These are phyloP conservation scores for Citrus glauca DNA, from an alignment of 345 rosid genomes.

Conservation along the genomic window DNA sequence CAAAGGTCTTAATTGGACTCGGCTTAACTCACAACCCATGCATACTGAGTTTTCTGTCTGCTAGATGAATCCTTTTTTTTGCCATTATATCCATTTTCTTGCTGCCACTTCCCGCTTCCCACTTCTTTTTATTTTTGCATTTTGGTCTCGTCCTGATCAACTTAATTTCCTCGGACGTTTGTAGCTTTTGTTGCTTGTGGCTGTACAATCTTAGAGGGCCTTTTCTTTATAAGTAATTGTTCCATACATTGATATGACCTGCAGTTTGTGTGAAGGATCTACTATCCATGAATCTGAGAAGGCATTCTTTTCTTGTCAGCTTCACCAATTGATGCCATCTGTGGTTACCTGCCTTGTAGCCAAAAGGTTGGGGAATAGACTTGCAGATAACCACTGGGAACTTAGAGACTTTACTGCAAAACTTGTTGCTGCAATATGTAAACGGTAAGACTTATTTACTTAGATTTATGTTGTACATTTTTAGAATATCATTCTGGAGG, in stretches of 20 bases:
- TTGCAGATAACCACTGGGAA: slow-evolving; percentile 96
- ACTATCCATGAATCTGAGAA: slow-evolving; percentile 26
- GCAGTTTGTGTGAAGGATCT: slow-evolving; percentile 17
- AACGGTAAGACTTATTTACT: slow-evolving; percentile 53
- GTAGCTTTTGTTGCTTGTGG: not conserved
- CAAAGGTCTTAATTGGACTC: not conserved
- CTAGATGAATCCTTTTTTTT: slow-evolving; percentile 8
- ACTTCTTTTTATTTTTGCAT: not conserved
- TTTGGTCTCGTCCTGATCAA: not conserved
- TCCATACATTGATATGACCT: slow-evolving; percentile 3
- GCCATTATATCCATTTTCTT: not conserved
- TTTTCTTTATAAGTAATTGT: slow-evolving; percentile 10
- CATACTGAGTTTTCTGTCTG: not conserved
- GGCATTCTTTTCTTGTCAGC: slow-evolving; percentile 52
- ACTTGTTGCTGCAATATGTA: slow-evolving; percentile 81
- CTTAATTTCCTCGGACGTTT: not conserved
- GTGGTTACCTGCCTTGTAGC: slow-evolving; percentile 97
- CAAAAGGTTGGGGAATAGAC: slow-evolving; percentile 83
- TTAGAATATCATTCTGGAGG: slow-evolving; percentile 9
- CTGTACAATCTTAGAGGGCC: slow-evolving; percentile 1
- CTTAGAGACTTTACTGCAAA: slow-evolving; percentile 87
- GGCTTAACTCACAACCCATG: not conserved
- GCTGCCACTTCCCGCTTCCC: not conserved
- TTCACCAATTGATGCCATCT: slow-evolving; percentile 99
- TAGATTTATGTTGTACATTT: slow-evolving; percentile 8